A percentile compares a stretch with the other conserved stretches of the same genome.
phyloP scores from a whole-genome alignment of 768 basidiomycete genomes.

The Pholiota molesta region DNA sequence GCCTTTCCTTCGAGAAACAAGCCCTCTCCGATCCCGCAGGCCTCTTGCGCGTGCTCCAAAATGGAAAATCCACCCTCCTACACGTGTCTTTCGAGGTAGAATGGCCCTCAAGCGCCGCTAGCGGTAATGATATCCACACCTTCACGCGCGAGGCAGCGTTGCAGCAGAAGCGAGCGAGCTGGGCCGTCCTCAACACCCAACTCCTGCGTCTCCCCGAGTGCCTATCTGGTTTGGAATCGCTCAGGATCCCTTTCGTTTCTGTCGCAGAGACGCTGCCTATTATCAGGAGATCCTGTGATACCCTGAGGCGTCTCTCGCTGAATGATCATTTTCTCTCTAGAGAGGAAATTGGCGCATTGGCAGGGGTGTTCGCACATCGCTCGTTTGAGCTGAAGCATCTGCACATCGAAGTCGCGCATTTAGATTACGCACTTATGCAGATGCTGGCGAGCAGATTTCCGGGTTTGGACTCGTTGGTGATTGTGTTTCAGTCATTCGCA shows the following conservation, averaged over 20 bases:
- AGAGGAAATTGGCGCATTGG: slow-evolving; percentile 27
- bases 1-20: slow-evolving; percentile 23
- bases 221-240: slow-evolving; percentile 21
- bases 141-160: background rate
- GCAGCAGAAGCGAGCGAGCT: slow-evolving; percentile 6
- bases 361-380: slow-evolving; percentile 25
- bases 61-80: slow-evolving; percentile 23
- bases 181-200: slow-evolving; percentile 15
- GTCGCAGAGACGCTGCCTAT: slow-evolving; percentile 21
- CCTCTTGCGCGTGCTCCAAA: slow-evolving; percentile 24
- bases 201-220: slow-evolving; percentile 14
- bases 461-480: slow-evolving; percentile 21
- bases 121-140: background rate
- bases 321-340: slow-evolving; percentile 24
- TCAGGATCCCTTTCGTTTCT: slow-evolving; percentile 27
- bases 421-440: slow-evolving; percentile 21
- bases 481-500: slow-evolving; percentile 16
- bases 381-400: slow-evolving; percentile 23
- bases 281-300: slow-evolving; percentile 26
- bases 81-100: slow-evolving; percentile 26
- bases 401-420: slow-evolving; percentile 24
- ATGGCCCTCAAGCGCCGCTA: background rate
- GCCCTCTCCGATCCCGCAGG: slow-evolving; percentile 28
- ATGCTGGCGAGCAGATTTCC: slow-evolving; percentile 27
- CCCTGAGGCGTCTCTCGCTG: slow-evolving; percentile 28